These are phyloP conservation scores for Nothopassalora personata DNA, from an alignment of 2,329 filamentous ascomycete species.

Conservation along the genomic window DNA sequence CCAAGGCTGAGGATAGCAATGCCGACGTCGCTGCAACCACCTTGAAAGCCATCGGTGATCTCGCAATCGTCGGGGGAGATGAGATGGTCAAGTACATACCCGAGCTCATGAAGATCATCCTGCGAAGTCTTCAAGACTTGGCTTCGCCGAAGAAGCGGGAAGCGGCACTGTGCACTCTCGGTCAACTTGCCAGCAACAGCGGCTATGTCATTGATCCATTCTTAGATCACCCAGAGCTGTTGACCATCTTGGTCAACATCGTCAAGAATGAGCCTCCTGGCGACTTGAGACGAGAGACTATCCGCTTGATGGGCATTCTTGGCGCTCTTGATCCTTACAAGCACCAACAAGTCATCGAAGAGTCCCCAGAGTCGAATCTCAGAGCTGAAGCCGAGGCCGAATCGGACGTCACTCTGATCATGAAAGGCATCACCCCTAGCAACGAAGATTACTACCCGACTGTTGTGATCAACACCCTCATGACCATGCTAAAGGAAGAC, in stretches of 20 bases:
- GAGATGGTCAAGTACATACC: constrained; percentile 92
- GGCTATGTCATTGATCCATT: constrained; percentile 98
- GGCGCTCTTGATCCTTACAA: constrained; percentile 95
- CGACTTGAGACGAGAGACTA: constrained; percentile 82
- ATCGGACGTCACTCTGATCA: constrained; percentile 95
- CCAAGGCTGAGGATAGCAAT: constrained; percentile 80
- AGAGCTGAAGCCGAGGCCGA: constrained; percentile 61
- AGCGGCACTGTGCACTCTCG: constrained; percentile 82
- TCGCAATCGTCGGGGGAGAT: constrained; percentile 87
- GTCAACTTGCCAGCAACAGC: constrained; percentile 89
- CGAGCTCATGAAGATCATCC: constrained; percentile 87
- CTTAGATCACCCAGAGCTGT: constrained; percentile 85
- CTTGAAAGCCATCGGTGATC: constrained; percentile 88
- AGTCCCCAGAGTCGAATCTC: constrained; percentile 73
- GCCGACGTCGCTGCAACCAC: constrained; percentile 89
- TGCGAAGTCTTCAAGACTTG: constrained; percentile 89
- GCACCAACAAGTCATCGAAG: constrained; percentile 89
- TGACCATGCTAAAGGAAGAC: constrained; percentile 85
- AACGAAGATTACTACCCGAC: constrained; percentile 99
- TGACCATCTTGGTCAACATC: constrained; percentile 88
- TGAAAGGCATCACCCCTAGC: constrained; percentile 92
- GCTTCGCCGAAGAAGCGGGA: constrained; percentile 86
- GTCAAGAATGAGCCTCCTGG: constrained; percentile 89
- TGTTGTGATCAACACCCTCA: constrained; percentile 90
- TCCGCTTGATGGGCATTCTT: constrained; percentile 91